phyloP scores from a whole-genome alignment of 2,329 filamentous ascomycete genomes.

The Westerdykella ornata region DNA sequence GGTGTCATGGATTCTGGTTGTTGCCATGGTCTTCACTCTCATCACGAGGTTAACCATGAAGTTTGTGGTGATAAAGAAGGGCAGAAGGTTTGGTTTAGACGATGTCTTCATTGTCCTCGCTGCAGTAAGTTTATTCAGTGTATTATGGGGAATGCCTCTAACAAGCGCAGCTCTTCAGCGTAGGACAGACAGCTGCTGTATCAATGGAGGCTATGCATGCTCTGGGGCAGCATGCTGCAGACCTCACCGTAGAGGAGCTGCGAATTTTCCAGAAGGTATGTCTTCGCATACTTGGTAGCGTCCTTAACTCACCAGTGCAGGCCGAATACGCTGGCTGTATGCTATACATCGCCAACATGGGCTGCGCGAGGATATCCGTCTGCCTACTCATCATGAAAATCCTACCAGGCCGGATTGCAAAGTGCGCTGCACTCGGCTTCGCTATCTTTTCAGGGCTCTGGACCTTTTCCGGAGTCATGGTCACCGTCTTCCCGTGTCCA shows the following conservation, averaged over 20 bases:
- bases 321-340: constrained; percentile 21
- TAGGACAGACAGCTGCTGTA: constrained; percentile 22
- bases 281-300: neutral
- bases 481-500: constrained; percentile 21
- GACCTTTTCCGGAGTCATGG: constrained; percentile 20
- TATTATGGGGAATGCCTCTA: constrained; percentile 2
- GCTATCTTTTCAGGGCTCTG: constrained; percentile 18
- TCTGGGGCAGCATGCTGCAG: constrained; percentile 11
- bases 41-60: constrained; percentile 23
- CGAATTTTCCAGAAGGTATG: constrained; percentile 20
- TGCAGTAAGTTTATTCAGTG: constrained; percentile 13
- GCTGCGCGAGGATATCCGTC: constrained; percentile 22
- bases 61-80: constrained; percentile 15
- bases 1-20: constrained; percentile 25
- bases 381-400: constrained; percentile 20
- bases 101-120: constrained; percentile 23
- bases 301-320: constrained; percentile 5
- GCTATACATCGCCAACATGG: constrained; percentile 27
- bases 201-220: constrained; percentile 20
- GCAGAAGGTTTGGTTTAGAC: constrained; percentile 13
- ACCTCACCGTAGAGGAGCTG: constrained; percentile 7
- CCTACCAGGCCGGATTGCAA: constrained; percentile 14
- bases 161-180: constrained; percentile 20
- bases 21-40: constrained; percentile 16
- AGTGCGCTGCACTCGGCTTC: constrained; percentile 14